Evolutionary conservation across 2,329 filamentous ascomycete species (phyloP).

Genomic region (Neofusicoccum laricinum): DNA sequence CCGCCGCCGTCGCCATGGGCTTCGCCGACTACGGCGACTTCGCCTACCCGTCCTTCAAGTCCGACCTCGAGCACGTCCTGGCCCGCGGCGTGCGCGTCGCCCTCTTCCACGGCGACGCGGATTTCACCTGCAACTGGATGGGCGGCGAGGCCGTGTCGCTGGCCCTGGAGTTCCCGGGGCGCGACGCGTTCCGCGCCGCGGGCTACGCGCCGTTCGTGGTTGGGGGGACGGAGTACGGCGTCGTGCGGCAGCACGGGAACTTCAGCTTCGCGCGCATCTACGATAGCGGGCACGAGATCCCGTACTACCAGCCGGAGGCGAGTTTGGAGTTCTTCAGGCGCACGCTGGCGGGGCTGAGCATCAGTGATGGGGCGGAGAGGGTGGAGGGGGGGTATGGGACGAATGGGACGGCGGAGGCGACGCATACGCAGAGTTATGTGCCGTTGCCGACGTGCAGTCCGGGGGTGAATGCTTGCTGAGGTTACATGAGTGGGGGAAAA

Average conservation of each 20-base stretch:
- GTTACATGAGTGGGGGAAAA: no score
- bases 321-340: slow-evolving; percentile 12
- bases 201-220: slow-evolving; percentile 70
- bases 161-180: slow-evolving; percentile 45
- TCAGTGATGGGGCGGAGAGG: background rate
- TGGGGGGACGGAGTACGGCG: slow-evolving; percentile 59
- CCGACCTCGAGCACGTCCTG: slow-evolving; percentile 51
- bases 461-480: slow-evolving; percentile 2
- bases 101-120: slow-evolving; percentile 58
- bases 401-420: slow-evolving; percentile 7
- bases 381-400: background rate
- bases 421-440: slow-evolving; percentile 10
- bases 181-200: slow-evolving; percentile 56
- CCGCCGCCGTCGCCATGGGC: slow-evolving; percentile 42
- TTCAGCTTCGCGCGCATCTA: slow-evolving; percentile 52
- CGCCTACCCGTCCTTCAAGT: slow-evolving; percentile 42
- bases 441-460: slow-evolving; percentile 4
- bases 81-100: slow-evolving; percentile 56
- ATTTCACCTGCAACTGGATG: slow-evolving; percentile 59
- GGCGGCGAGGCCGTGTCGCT: slow-evolving; percentile 70
- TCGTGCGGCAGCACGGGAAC: slow-evolving; percentile 73
- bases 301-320: slow-evolving; percentile 39
- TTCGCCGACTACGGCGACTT: slow-evolving; percentile 49
- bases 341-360: background rate
- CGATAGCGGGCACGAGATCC: slow-evolving; percentile 52